Base-by-base conservation (phyloP, 441 rosid species). In the Gossypium schwendimanii region DNA sequence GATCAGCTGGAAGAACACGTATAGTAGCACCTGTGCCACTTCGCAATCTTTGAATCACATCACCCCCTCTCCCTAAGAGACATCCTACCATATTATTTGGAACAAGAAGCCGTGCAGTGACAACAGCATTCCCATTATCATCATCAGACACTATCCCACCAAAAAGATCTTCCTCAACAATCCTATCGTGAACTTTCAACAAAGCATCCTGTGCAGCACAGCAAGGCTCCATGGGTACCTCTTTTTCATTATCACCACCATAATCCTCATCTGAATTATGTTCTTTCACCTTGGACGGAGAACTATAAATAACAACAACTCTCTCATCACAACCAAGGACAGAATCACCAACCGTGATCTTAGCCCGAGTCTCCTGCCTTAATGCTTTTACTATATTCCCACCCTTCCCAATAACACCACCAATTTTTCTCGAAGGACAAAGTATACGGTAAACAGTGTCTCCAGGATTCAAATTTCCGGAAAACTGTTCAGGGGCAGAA, bases 131-230 rank as follows among this genome's bases (percentile, higher is more conserved):
- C 14, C 79, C 87, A 53, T 76, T 77, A 66, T 79, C 87, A 71
- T 81, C 84, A 55, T 84, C 85, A 59, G 74, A 72, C 33, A 77
- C 74, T 80, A 61, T 79, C 65, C 87, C 86, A 75, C 84, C 86
- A 60, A 73, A 73, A 36, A 77, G 68, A 72, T 85, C 89, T 44
- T 84, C 87, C 80, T 78, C 87, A 58, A 80, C 77, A 60, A 89
- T 82, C 76, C 83, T 63, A 67, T 82, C 82, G 36, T 88, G 89
- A 81, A 87, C 85, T 79, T 78, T 87, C 76, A 87, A 69, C 20
- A 86, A 86, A 5, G 91, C 93, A 76, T 86, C 85, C 73, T 87
- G 93, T n/a, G 93, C 90, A 76, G 88, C 84, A 74, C 91, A 87
- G 44, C 78, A 82, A 45, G 84, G 85, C 49, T 80, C 82, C 82